Percentiles rank a stretch among this genome's conserved stretches.
These are phyloP conservation scores for Populus alba DNA, from an alignment of 345 rosid species.

Conservation along the genomic window DNA sequence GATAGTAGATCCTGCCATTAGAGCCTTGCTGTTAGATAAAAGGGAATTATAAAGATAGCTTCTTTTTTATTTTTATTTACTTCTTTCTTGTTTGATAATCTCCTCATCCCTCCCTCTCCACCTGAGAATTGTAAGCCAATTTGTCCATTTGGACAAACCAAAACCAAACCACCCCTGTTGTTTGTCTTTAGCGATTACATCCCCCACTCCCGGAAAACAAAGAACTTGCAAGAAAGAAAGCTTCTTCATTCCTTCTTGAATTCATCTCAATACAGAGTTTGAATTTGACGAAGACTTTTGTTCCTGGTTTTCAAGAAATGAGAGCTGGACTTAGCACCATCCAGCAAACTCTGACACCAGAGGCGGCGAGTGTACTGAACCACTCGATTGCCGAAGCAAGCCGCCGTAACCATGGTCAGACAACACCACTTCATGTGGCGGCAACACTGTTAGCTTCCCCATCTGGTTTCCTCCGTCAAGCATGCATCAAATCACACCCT, in stretches of 20 bases:
- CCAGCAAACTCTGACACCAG: constrained; percentile 97
- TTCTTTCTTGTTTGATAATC: not conserved
- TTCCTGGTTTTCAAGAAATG: constrained; percentile 39
- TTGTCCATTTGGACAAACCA: not conserved
- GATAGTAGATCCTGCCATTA: not conserved
- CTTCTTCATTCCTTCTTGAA: not conserved
- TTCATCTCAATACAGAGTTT: not conserved
- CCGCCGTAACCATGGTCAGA: constrained; percentile 90
- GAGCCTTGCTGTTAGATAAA: too few species aligned
- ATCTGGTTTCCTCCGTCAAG: constrained; percentile 88
- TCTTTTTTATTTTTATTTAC: not conserved
- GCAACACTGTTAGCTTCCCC: constrained; percentile 76
- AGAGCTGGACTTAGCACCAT: constrained; percentile 92
- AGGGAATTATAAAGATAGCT: too few species aligned
- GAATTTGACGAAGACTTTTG: not conserved
- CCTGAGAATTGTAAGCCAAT: not conserved
- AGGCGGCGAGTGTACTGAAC: constrained; percentile 83
- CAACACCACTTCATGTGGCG: constrained; percentile 97
- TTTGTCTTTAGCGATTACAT: not conserved
- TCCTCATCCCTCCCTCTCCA: not conserved
- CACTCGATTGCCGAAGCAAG: constrained; percentile 87
- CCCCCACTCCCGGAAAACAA: not conserved
- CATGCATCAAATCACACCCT: constrained; percentile 96
- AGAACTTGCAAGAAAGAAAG: too few species aligned
- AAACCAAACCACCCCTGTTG: not conserved